phyloP scores from a whole-genome alignment of 2,329 filamentous ascomycete species.

The Botryosphaeria dothidea region DNA sequence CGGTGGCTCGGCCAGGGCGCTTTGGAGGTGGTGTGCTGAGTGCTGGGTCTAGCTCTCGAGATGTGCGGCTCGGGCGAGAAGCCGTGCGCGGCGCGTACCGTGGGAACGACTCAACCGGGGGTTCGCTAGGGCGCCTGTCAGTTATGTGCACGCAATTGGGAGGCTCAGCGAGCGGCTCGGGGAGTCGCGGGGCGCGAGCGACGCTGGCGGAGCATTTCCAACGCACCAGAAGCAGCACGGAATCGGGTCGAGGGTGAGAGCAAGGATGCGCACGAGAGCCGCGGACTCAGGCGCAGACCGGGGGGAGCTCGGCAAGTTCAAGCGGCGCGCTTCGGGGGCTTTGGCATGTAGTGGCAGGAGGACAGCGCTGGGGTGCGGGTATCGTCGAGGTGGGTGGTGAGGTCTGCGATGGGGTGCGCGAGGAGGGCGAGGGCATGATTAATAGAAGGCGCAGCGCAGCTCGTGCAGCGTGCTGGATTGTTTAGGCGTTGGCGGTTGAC shows the following conservation, averaged over 20 bases:
- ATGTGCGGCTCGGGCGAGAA: conserved; percentile 17
- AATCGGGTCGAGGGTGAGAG: not conserved
- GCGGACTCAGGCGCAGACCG: conserved; percentile 12
- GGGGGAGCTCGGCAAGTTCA: conserved; percentile 10
- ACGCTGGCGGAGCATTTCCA: not conserved
- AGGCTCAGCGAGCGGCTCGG: not conserved
- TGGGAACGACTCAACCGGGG: conserved; percentile 17
- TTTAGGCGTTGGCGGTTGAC: conserved; percentile 17
- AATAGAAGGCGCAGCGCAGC: conserved; percentile 15
- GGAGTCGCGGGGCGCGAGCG: not conserved
- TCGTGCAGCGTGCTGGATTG: conserved; percentile 12
- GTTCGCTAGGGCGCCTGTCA: conserved; percentile 18
- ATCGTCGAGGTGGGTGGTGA: not conserved
- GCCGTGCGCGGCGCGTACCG: conserved; percentile 18
- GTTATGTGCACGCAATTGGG: conserved; percentile 15
- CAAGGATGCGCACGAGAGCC: conserved; percentile 6
- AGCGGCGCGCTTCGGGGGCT: not conserved
- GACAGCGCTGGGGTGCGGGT: not conserved
- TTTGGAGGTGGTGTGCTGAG: conserved; percentile 8
- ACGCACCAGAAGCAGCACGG: not conserved
- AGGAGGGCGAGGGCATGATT: conserved; percentile 15
- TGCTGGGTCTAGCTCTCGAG: conserved; percentile 13
- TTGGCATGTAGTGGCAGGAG: not conserved
- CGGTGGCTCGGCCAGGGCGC: conserved; percentile 9
- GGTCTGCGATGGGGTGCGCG: conserved; percentile 2